These are phyloP conservation scores for Chenopodium album DNA, from an alignment of 148 eudicot species.

Conservation along the genomic window DNA sequence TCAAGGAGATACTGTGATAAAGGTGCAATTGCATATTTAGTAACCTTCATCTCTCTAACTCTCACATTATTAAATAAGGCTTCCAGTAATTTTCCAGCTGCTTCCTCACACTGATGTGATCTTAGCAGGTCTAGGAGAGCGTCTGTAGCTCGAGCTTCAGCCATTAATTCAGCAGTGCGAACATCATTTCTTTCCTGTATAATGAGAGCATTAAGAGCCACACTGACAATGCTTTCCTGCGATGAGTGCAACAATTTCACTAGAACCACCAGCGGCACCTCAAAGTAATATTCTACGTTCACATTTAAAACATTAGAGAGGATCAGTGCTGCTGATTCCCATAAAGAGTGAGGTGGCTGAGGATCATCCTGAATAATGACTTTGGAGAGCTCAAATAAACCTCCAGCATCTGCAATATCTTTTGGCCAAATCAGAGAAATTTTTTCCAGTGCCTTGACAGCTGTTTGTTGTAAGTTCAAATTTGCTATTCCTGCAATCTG, in stretches of 20 bases:
- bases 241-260: slow-evolving; percentile 68
- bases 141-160: slow-evolving; percentile 68
- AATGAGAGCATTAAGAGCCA: slow-evolving; percentile 61
- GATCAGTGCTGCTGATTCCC: slow-evolving; percentile 76
- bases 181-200: slow-evolving; percentile 56
- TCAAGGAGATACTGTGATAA: slow-evolving; percentile 74
- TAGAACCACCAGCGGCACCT: slow-evolving; percentile 66
- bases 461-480: slow-evolving; percentile 66
- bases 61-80: slow-evolving; percentile 57
- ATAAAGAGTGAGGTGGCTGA: slow-evolving; percentile 57
- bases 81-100: slow-evolving; percentile 68
- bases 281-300: slow-evolving; percentile 52
- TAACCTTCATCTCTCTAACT: slow-evolving; percentile 69
- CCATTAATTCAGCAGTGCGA: slow-evolving; percentile 64
- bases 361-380: slow-evolving; percentile 74
- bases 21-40: slow-evolving; percentile 70
- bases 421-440: slow-evolving; percentile 73
- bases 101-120: slow-evolving; percentile 78
- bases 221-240: slow-evolving; percentile 43
- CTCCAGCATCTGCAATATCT: slow-evolving; percentile 79
- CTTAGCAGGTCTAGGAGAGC: slow-evolving; percentile 62
- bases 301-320: slow-evolving; percentile 55
- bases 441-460: slow-evolving; percentile 67
- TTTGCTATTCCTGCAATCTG: slow-evolving; percentile 74
- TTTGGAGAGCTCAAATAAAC: slow-evolving; percentile 70